These are phyloP conservation scores for Diaporthe caulivora DNA, from an alignment of 2,329 filamentous ascomycete species.

Conservation along the genomic window DNA sequence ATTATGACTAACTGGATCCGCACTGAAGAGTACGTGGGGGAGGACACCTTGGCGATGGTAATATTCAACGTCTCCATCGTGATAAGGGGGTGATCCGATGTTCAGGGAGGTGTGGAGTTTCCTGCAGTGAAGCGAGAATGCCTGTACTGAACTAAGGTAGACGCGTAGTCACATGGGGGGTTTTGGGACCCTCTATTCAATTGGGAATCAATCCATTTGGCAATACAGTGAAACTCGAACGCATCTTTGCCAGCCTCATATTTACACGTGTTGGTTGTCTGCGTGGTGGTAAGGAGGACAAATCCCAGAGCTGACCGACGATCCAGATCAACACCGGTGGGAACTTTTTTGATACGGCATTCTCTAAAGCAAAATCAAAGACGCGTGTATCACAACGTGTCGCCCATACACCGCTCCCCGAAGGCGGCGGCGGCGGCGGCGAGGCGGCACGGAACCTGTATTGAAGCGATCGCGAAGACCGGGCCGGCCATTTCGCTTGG, in stretches of 20 bases:
- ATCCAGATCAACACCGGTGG: too few relatives aligned
- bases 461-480: slow-evolving; percentile 2
- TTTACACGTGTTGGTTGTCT: background rate
- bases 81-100: slow-evolving; percentile 13
- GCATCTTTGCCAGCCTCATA: background rate
- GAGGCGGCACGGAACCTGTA: background rate
- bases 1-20: background rate
- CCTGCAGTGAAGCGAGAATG: background rate
- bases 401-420: background rate
- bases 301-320: too few relatives aligned
- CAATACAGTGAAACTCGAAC: too few relatives aligned
- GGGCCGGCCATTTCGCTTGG: background rate
- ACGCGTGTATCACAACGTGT: background rate
- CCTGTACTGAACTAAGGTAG: background rate
- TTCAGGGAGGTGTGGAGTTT: slow-evolving; percentile 8
- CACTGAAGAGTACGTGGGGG: background rate
- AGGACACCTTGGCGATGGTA: background rate
- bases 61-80: background rate
- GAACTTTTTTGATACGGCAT: too few relatives aligned
- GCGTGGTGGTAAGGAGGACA: too few relatives aligned
- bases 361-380: background rate
- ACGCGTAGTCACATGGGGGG: background rate
- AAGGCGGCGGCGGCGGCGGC: background rate
- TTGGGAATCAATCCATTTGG: background rate
- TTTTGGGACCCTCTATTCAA: background rate